phyloP scores from a whole-genome alignment of 2,329 filamentous ascomycete genomes.

The Microsporum ferrugineum region DNA sequence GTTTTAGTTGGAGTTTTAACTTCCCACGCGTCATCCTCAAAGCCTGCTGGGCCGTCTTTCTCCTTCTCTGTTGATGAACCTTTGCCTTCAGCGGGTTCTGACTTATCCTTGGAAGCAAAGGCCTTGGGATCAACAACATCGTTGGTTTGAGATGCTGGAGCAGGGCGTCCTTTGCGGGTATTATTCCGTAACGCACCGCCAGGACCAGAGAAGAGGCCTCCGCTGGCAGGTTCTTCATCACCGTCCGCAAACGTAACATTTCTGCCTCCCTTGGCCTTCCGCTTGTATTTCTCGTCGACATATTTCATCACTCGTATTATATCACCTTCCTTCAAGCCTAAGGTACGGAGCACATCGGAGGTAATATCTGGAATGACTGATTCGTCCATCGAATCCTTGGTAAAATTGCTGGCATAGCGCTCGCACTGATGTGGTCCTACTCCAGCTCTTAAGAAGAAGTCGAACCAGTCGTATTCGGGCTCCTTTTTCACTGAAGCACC shows the following conservation, averaged over 20 bases:
- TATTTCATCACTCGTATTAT: constrained; percentile 90
- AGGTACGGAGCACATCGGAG: constrained; percentile 64
- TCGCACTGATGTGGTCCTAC: constrained; percentile 89
- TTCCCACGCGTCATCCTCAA: constrained; percentile 96
- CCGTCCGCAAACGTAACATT: constrained; percentile 42
- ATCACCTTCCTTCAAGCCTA: constrained; percentile 92
- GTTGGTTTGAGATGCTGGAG: constrained; percentile 72
- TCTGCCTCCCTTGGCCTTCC: constrained; percentile 46
- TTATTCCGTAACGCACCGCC: constrained; percentile 90
- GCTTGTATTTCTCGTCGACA: constrained; percentile 67
- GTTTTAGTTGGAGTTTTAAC: constrained; percentile 66
- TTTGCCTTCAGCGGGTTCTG: constrained; percentile 37
- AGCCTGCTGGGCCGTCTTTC: constrained; percentile 49
- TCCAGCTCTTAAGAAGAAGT: constrained; percentile 90
- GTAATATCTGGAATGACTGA: constrained; percentile 84
- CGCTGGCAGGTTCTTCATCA: constrained; percentile 47
- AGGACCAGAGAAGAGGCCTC: constrained; percentile 80
- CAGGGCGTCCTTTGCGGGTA: constrained; percentile 79
- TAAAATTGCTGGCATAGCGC: constrained; percentile 80
- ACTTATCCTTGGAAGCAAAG: constrained; percentile 53
- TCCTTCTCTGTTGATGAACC: constrained; percentile 36
- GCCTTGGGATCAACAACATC: constrained; percentile 81
- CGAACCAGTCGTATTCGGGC: constrained; percentile 92
- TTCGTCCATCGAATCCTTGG: constrained; percentile 90
- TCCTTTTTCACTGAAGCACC: constrained; percentile 26